Base-by-base conservation (phyloP, 2,329 filamentous ascomycete species). In the Penicillium frequentans region DNA sequence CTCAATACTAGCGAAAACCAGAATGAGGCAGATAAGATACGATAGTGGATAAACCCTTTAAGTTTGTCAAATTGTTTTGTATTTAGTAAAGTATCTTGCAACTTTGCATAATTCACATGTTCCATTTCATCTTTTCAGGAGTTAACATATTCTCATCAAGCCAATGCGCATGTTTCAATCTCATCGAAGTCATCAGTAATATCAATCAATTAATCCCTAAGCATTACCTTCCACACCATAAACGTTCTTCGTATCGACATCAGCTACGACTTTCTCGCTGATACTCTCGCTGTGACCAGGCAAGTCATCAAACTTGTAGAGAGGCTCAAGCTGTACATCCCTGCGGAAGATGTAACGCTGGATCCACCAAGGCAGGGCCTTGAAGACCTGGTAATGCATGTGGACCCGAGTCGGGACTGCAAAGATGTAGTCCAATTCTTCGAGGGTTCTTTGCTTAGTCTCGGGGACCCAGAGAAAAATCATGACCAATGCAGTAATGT, bases 381-480 rank as follows among this genome's bases (percentile, higher is more conserved):
- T 80, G 59, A 74, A 80, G 11, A 82, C 60, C 67, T 88, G 84
- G 61, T 88, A 88, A 55, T 72, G 75, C 68, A 82, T 80, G 64
- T 85, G 85, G 50, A 77, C 79, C 23, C 79, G 73, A 7, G 83
- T 86, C 2, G 84, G 84, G 3, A 88, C 84, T 5, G 82, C 84
- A 66, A 82, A 82, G 57, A 81, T 76, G 58, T 80, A 81, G 60
- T 89, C 86, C 35, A 89, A 73, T 67, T 86, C 84, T 68, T 66
- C 70, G 10, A 77, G 67, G 2, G 82, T 84, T 31, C 79, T 77
- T 64, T 84, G 79, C 60, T 83, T 84, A 4, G 82, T 84, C 67
- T 84, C 82, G 1, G 82, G 82, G 0, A 85, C 72, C 68, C 81
- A 84, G 42, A 88, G 75, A 75, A 87, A 87, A 61, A 89, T 88